Conservation (phyloP, 768 basidiomycete genomes). For the Pleurotus citrinopileatus region DNA sequence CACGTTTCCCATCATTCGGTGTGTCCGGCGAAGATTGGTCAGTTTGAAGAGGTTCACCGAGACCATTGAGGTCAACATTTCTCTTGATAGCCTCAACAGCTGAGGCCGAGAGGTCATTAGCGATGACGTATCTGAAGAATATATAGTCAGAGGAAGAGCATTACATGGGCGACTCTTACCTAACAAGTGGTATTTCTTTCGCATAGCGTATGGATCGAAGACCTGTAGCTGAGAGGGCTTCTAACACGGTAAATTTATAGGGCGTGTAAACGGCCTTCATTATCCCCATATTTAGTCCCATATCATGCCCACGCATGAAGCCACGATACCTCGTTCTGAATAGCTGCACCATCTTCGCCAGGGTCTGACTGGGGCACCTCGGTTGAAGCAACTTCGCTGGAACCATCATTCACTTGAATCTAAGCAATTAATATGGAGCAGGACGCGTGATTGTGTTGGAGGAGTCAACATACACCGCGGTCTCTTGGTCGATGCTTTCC, state of each 20-base stretch:
- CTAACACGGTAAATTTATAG: conserved; percentile 76
- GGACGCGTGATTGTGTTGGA: background rate
- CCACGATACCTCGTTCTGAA: conserved; percentile 8
- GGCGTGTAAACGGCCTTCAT: conserved; percentile 56
- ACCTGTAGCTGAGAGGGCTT: conserved; percentile 95
- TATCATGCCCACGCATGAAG: too few species aligned
- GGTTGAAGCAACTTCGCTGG: background rate
- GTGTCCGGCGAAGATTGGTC: conserved; percentile 3
- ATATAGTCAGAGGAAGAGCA: conserved; percentile 10
- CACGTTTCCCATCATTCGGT: conserved; percentile 15
- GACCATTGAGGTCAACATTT: conserved; percentile 81
- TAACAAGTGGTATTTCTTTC: conserved; percentile 90
- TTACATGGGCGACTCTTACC: conserved; percentile 45
- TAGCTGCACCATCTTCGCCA: background rate
- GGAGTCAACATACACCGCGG: conserved; percentile 37
- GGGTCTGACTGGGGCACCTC: background rate
- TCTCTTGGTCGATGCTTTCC: conserved; percentile 36
- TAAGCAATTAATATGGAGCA: background rate
- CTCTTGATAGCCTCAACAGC: conserved; percentile 84
- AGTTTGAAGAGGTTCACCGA: conserved; percentile 38
- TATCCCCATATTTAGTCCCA: too few species aligned
- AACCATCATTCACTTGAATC: conserved; percentile 5
- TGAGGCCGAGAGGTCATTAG: conserved; percentile 85
- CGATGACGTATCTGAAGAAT: conserved; percentile 76
- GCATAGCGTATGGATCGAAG: conserved; percentile 96